Base-by-base conservation (phyloP, 2,329 filamentous ascomycete species). In the Didymella pomorum region DNA sequence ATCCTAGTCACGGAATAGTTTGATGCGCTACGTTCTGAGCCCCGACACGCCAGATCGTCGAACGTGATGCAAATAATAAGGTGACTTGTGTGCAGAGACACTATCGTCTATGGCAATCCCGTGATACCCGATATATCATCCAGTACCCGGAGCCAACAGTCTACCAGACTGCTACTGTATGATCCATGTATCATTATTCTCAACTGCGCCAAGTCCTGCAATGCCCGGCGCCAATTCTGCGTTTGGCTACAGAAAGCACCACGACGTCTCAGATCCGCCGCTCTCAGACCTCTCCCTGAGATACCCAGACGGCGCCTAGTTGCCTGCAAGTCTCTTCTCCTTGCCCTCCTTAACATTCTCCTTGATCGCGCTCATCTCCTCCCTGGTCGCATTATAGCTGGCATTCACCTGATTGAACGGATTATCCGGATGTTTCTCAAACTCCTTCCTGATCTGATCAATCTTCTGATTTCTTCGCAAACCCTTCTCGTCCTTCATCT, bases 361-460 rank as follows among this genome's bases (percentile, higher is more conserved):
- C 73, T 82, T 86, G 58, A 93, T 79, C 47, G 86, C 83, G 47
- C 82, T 82, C 43, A 97, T 71, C 70, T 99, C 94, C 4, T 92
- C 91, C 78, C 86, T 89, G 21, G 84, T 86, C 52, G 91, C 86
- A 78, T 99, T 91, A 79, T 92, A 96, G 3, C 82, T 78, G 2
- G 87, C 91, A 50, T 82, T 86, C 16, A 89, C 88, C 80, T 96
- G 92, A 80, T 97, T 97, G 80, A 96, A 95, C 14, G 95, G 95
- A 77, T 99, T 99, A 70, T 98, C 94, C 1, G 91, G 89, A 71
- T 90, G 91, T 83, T 92, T 96, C 78, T 96, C 90, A 77, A 98
- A 99, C 80, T 98, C 95, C 83, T 96, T 96, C 62, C 86, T 80
- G 66, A 96, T 91, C 72, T 89, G 84, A 63, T 94, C 90, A 71